A percentile compares a stretch with the other conserved stretches of the same genome.
Evolutionary conservation across 306 rosid genomes (phyloP).

Genomic region (Cyclanthera cordifolia): DNA sequence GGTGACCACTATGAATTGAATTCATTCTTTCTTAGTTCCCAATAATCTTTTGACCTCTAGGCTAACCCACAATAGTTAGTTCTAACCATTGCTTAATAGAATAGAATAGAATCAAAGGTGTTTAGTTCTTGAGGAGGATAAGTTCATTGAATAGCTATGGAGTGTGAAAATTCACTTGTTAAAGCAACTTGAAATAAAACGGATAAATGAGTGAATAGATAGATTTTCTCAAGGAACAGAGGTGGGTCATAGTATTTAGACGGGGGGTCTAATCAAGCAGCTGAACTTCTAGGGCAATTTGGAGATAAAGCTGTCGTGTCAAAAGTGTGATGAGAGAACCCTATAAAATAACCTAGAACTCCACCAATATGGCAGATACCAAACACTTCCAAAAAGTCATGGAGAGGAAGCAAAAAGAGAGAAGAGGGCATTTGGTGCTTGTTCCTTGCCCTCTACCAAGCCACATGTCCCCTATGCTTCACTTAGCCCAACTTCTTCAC

Average conservation of each 20-base stretch:
- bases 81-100: background rate
- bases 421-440: conserved; percentile 10
- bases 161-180: background rate
- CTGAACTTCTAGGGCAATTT: background rate
- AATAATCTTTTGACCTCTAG: too few species aligned
- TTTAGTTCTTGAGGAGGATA: background rate
- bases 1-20: too few species aligned
- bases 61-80: too few species aligned
- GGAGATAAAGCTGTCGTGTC: conserved; percentile 7
- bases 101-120: background rate
- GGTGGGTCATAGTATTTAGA: background rate
- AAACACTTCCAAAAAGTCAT: conserved; percentile 2
- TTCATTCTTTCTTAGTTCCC: too few species aligned
- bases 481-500: conserved; percentile 21
- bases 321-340: conserved; percentile 1
- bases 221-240: background rate
- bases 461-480: conserved; percentile 24
- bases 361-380: background rate
- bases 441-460: conserved; percentile 22
- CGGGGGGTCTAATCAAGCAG: background rate
- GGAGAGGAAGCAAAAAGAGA: conserved; percentile 12
- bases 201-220: background rate
- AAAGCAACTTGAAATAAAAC: background rate
- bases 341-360: conserved; percentile 5
- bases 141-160: background rate